Evolutionary conservation across 2,329 filamentous ascomycete species (phyloP).

Genomic region (Canariomyces notabilis): DNA sequence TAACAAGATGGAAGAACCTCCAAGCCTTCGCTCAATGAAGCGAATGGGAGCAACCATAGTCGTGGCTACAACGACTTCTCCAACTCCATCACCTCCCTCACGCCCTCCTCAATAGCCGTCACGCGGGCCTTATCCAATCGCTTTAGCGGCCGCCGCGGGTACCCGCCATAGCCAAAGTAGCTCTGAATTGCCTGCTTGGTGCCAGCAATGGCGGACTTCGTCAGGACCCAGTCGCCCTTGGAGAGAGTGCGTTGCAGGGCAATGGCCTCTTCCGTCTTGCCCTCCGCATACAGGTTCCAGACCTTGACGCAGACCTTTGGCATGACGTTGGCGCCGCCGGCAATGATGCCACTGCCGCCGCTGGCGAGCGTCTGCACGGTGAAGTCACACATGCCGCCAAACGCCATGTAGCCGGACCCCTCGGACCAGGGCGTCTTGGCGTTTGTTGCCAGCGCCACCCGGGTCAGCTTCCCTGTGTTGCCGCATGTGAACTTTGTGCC

Average conservation of each 20-base stretch:
- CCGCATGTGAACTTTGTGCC: conserved; percentile 91
- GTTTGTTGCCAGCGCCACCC: conserved; percentile 67
- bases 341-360: conserved; percentile 79
- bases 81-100: conserved; percentile 60
- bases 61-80: conserved; percentile 54
- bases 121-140: conserved; percentile 55
- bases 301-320: conserved; percentile 76
- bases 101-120: conserved; percentile 49
- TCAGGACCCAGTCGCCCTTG: conserved; percentile 76
- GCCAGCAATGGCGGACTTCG: conserved; percentile 77
- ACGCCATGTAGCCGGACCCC: conserved; percentile 72
- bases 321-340: conserved; percentile 78
- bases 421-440: conserved; percentile 60
- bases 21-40: neutral
- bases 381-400: conserved; percentile 85
- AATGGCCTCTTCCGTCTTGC: conserved; percentile 69
- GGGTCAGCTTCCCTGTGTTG: conserved; percentile 83
- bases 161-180: conserved; percentile 77
- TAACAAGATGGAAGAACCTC: too few relatives aligned
- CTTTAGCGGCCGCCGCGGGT: conserved; percentile 68
- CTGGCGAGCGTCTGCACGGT: conserved; percentile 74
- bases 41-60: too few relatives aligned
- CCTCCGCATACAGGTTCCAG: conserved; percentile 69
- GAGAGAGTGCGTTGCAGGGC: conserved; percentile 72
- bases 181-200: conserved; percentile 78